Percentiles rank a stretch among this genome's conserved stretches.
Conservation (phyloP, 2,329 filamentous ascomycete genomes). For the Xylaria sp. region DNA sequence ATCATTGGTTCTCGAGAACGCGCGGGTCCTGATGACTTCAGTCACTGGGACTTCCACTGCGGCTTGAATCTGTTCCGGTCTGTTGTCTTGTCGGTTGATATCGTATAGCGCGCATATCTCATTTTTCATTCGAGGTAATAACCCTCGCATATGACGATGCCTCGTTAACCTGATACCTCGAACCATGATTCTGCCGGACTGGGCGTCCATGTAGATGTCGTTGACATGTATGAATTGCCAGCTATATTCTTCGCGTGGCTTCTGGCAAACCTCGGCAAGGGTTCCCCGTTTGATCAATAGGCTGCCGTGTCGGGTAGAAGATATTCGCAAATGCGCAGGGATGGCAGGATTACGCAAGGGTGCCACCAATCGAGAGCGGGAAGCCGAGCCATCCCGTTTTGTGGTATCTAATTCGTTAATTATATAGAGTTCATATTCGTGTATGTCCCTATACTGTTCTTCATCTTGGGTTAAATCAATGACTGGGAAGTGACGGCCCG, state of each 20-base stretch:
- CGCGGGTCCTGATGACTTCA: slow-evolving; percentile 55
- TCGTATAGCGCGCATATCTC: slow-evolving; percentile 59
- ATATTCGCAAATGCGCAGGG: neutral
- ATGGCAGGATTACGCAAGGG: neutral
- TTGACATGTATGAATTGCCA: slow-evolving; percentile 39
- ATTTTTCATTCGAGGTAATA: slow-evolving; percentile 53
- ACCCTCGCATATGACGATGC: slow-evolving; percentile 48
- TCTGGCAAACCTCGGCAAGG: slow-evolving; percentile 31
- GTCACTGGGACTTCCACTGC: slow-evolving; percentile 56
- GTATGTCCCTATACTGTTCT: neutral
- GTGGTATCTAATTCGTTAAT: neutral
- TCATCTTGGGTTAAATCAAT: neutral
- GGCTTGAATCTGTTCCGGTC: slow-evolving; percentile 51
- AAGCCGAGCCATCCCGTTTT: neutral
- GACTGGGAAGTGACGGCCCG: neutral
- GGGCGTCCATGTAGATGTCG: slow-evolving; percentile 24
- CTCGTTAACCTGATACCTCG: slow-evolving; percentile 53
- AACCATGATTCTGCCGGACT: slow-evolving; percentile 46
- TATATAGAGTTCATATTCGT: neutral
- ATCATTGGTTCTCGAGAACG: slow-evolving; percentile 66
- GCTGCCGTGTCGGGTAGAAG: neutral
- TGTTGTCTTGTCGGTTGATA: slow-evolving; percentile 52
- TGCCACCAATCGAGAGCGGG: neutral
- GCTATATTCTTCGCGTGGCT: neutral
- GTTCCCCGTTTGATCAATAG: slow-evolving; percentile 24